phyloP scores from a whole-genome alignment of 2,329 filamentous ascomycete species.

The Xylariomycetidae sp. region DNA sequence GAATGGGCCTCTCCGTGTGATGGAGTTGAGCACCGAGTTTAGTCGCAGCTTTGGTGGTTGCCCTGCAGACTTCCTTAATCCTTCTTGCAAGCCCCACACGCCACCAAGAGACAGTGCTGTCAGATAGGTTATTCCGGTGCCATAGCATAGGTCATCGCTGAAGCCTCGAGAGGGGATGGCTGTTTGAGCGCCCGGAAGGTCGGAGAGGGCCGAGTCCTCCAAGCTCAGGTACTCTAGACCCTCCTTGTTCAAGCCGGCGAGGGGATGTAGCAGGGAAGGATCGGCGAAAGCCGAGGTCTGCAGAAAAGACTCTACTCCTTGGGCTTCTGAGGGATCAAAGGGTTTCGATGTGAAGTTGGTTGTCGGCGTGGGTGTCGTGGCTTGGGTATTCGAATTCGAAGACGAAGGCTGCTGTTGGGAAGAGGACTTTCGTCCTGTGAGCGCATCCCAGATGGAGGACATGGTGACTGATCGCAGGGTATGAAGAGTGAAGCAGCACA shows the following conservation, averaged over 20 bases:
- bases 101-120: constrained; percentile 82
- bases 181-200: constrained; percentile 80
- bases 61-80: constrained; percentile 70
- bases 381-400: constrained; percentile 38
- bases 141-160: constrained; percentile 97
- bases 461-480: constrained; percentile 30
- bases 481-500: constrained; percentile 7
- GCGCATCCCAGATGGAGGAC: constrained; percentile 58
- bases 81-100: constrained; percentile 88
- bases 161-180: constrained; percentile 92
- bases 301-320: constrained; percentile 85
- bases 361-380: constrained; percentile 42
- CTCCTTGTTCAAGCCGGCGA: constrained; percentile 88
- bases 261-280: constrained; percentile 82
- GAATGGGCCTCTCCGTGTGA: constrained; percentile 90
- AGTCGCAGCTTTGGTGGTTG: constrained; percentile 85
- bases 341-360: constrained; percentile 48
- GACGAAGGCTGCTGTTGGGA: constrained; percentile 32
- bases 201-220: constrained; percentile 84
- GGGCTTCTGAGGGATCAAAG: constrained; percentile 68
- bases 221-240: constrained; percentile 92
- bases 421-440: constrained; percentile 54
- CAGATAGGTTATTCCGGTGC: constrained; percentile 90
- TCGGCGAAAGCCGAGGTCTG: constrained; percentile 74
- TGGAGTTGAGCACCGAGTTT: constrained; percentile 90